Base-by-base conservation (phyloP, 2,329 filamentous ascomycete genomes). In the Fusarium sp. region DNA sequence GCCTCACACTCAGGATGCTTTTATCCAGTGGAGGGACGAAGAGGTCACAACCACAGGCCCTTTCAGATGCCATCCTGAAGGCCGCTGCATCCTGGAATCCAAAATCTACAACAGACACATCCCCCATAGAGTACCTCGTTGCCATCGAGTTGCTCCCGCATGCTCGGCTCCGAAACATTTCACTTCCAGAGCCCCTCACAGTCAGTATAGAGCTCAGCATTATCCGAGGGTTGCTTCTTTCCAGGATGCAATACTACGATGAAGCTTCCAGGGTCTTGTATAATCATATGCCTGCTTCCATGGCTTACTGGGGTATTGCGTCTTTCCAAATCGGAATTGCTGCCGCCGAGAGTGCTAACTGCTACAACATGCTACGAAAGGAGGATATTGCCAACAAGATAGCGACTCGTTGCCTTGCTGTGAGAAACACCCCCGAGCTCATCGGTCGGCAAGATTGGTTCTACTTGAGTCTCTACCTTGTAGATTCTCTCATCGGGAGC, bases 281-380 rank as follows among this genome's bases (percentile, higher is more conserved):
- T 5, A 29, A 9, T 5, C 4, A 0, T 33, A 0, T 33, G 2
- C 29, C 49, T 3, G 17, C 17, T 4, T 29, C 49, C 0, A 22
- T 33, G 0, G 8, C 49, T 22, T 1, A 53, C 6, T 53, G 49
- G 49, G 49, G 49, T 17, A 2, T 20, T 1, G 2, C 29, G 2
- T 53, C 49, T 16, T 55, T 55, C 29, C 29, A 31, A 14, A 2
- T 55, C 4, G 49, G 49, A 6, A 55, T 55, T 9, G 1, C 10
- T 0, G 49, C 17, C 0, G 49, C 49, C 5, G 49, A 55, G 7
- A 55, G 27, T 1, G 29, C 49, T 6, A 55, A 33, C 4, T 33
- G 17, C 0, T 33, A 55, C 6, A 55, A 55, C 0, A 55, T 55
- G 1, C n/a, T 55, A 6, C 17, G 49, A 33, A 55, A 22, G 29